Conservation (phyloP, 2,329 filamentous ascomycete genomes). For the Gnomoniopsis sp. region DNA sequence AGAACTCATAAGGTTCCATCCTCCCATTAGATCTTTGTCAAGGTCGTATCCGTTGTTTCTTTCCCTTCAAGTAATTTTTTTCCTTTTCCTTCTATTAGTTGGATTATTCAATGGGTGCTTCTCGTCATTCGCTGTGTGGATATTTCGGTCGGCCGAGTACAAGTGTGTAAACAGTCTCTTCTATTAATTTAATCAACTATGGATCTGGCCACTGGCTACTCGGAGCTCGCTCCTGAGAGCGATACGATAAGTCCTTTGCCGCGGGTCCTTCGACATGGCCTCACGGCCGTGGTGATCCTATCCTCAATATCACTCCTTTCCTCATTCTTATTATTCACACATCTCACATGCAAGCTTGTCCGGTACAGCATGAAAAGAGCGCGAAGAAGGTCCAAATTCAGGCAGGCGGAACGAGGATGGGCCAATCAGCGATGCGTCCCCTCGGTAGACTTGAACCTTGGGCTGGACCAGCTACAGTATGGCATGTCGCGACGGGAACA, state of each 20-base stretch:
- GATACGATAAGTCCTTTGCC: constrained; percentile 22
- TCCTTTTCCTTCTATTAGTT: not conserved
- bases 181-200: not conserved
- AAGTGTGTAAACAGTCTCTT: too few relatives aligned
- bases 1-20: not conserved
- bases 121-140: not conserved
- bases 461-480: constrained; percentile 24
- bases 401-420: not conserved
- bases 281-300: constrained; percentile 22
- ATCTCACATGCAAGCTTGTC: constrained; percentile 27
- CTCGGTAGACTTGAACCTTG: constrained; percentile 22
- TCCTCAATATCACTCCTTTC: constrained; percentile 25
- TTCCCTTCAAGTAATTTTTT: not conserved
- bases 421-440: not conserved
- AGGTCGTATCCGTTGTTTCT: not conserved
- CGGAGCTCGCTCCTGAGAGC: constrained; percentile 14
- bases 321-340: constrained; percentile 21
- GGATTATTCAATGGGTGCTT: not conserved
- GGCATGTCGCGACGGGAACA: constrained; percentile 2
- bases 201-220: not conserved
- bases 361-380: constrained; percentile 22
- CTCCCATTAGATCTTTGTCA: not conserved
- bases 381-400: not conserved
- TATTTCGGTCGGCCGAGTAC: not conserved
- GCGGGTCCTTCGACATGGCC: constrained; percentile 20